Conservation (phyloP, 164 flowering plant genomes). For the Vitis labrusca region DNA sequence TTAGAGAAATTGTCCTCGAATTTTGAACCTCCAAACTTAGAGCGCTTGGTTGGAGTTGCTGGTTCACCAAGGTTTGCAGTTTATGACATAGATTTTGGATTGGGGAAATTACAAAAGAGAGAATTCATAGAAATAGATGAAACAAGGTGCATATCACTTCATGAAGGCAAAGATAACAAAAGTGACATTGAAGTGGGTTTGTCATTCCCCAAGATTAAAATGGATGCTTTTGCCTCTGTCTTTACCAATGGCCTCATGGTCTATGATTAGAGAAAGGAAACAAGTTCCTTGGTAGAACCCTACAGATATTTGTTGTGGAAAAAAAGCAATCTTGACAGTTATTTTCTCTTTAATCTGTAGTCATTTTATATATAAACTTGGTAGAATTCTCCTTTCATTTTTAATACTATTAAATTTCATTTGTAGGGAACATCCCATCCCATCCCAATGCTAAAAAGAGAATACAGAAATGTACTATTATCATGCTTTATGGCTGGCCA, state of each 20-base stretch:
- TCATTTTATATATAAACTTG: too few species aligned
- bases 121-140: conserved; percentile 30
- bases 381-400: too few species aligned
- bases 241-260: conserved; percentile 15
- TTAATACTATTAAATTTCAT: too few species aligned
- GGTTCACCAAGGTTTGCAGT: conserved; percentile 45
- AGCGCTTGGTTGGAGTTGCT: conserved; percentile 16
- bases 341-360: too few species aligned
- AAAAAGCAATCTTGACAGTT: too few species aligned
- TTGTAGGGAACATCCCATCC: too few species aligned
- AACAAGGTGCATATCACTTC: conserved; percentile 26
- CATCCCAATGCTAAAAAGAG: too few species aligned
- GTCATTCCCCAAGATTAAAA: conserved; percentile 13
- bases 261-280: neutral
- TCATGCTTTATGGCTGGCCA: too few species aligned
- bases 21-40: neutral
- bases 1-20: neutral
- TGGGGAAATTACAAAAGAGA: conserved; percentile 41
- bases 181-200: conserved; percentile 40
- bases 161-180: conserved; percentile 31
- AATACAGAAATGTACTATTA: too few species aligned
- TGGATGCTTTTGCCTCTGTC: conserved; percentile 29
- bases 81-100: conserved; percentile 46
- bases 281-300: too few species aligned
- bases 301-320: too few species aligned